Percentiles rank a stretch among this genome's conserved stretches.
Evolutionary conservation across 352 stramenopile species (phyloP).

Genomic region (Phytophthora crassamura): DNA sequence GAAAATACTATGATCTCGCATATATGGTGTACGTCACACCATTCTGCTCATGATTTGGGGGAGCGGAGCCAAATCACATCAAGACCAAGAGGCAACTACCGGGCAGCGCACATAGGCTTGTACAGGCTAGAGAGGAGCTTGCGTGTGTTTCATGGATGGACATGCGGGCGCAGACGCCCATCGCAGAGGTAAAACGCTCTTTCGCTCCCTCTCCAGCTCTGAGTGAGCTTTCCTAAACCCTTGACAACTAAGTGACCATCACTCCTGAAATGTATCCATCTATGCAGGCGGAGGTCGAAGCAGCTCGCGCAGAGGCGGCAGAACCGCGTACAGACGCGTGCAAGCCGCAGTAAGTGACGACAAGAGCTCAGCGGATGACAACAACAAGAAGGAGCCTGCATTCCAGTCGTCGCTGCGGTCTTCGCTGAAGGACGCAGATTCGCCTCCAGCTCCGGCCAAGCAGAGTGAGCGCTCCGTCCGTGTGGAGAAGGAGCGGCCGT

Average conservation of each 20-base stretch:
- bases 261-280: slow-evolving; percentile 2
- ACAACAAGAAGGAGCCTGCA: slow-evolving; percentile 8
- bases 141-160: slow-evolving; percentile 45
- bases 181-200: slow-evolving; percentile 30
- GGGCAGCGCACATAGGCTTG: not conserved
- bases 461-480: slow-evolving; percentile 26
- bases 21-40: slow-evolving; percentile 8
- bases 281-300: slow-evolving; percentile 44
- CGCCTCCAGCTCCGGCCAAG: slow-evolving; percentile 31
- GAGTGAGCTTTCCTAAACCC: not conserved
- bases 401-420: slow-evolving; percentile 71
- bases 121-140: not conserved
- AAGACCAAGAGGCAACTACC: slow-evolving; percentile 3
- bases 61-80: slow-evolving; percentile 13
- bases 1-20: too few species aligned
- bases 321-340: slow-evolving; percentile 51
- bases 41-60: slow-evolving; percentile 19
- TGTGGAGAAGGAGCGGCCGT: slow-evolving; percentile 16
- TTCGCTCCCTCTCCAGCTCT: not conserved
- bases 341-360: slow-evolving; percentile 28
- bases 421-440: slow-evolving; percentile 45
- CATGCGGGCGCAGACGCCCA: slow-evolving; percentile 23
- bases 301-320: slow-evolving; percentile 32
- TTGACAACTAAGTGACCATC: not conserved
- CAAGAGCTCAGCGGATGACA: too few species aligned